These are phyloP conservation scores for Colletotrichum falcatum DNA, from an alignment of 2,329 filamentous ascomycete species.

Conservation along the genomic window DNA sequence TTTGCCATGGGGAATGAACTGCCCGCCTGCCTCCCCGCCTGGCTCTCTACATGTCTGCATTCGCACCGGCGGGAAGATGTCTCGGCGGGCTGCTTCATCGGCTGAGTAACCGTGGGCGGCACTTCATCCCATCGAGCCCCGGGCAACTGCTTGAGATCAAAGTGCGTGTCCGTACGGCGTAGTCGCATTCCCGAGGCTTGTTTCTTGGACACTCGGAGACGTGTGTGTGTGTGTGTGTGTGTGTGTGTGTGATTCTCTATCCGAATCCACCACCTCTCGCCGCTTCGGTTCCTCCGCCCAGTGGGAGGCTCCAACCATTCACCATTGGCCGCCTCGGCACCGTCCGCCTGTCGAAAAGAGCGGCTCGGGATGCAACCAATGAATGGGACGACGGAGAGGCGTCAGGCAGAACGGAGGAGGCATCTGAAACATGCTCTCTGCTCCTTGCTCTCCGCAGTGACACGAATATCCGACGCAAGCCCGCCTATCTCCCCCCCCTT, in stretches of 20 bases:
- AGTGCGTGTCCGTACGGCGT: background rate
- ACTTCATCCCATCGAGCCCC: slow-evolving; percentile 30
- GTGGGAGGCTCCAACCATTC: background rate
- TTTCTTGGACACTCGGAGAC: slow-evolving; percentile 11
- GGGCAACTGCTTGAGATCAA: background rate
- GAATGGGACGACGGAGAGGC: slow-evolving; percentile 5
- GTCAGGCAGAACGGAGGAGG: slow-evolving; percentile 2
- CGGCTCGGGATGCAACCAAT: slow-evolving; percentile 29
- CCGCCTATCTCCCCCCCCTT: too few relatives aligned
- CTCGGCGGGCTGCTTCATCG: slow-evolving; percentile 36
- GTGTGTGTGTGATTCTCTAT: background rate
- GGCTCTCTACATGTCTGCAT: background rate
- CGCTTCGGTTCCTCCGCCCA: background rate
- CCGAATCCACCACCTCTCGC: background rate
- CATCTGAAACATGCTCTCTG: slow-evolving; percentile 39
- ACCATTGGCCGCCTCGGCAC: slow-evolving; percentile 30
- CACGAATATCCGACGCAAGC: slow-evolving; percentile 34
- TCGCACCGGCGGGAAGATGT: background rate
- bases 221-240: background rate
- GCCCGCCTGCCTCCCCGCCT: background rate
- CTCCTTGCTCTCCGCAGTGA: slow-evolving; percentile 35
- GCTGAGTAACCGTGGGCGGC: slow-evolving; percentile 22
- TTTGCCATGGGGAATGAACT: slow-evolving; percentile 1
- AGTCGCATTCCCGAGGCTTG: background rate
- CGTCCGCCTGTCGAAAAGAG: slow-evolving; percentile 10